Evolutionary conservation across 2,329 filamentous ascomycete genomes (phyloP).

Genomic region (Pseudocercospora vitis): DNA sequence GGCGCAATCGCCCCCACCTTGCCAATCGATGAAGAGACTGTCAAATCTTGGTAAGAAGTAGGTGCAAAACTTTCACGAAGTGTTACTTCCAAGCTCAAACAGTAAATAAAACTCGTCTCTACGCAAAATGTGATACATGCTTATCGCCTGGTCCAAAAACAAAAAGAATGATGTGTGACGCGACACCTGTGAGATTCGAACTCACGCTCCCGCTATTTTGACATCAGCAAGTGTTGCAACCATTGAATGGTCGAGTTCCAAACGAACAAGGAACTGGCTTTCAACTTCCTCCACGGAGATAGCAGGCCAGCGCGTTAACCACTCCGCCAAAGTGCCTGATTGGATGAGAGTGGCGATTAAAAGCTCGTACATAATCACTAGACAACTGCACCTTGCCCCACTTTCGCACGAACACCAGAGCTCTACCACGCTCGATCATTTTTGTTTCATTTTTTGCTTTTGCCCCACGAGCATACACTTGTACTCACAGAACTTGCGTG

Average conservation of each 20-base stretch:
- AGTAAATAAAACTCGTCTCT: no score
- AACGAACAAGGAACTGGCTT: slow-evolving; percentile 25
- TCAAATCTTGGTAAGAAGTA: no score
- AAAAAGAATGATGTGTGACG: slow-evolving; percentile 10
- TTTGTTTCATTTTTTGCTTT: no score
- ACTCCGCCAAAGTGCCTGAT: slow-evolving; percentile 6
- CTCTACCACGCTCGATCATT: not conserved
- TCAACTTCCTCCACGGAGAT: no score
- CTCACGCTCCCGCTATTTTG: slow-evolving; percentile 1
- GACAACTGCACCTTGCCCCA: not conserved
- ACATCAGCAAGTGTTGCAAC: not conserved
- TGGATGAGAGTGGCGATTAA: not conserved
- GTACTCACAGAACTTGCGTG: no score
- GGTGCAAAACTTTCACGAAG: no score
- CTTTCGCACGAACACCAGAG: not conserved
- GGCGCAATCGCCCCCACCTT: no score
- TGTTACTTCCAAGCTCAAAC: no score
- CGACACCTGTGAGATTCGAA: slow-evolving; percentile 29
- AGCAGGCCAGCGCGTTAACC: slow-evolving; percentile 22
- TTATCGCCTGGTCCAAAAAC: slow-evolving; percentile 1
- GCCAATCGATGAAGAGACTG: no score
- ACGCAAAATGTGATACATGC: no score
- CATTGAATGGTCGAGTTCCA: not conserved
- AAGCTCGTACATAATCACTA: not conserved
- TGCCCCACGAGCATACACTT: no score